These are phyloP conservation scores for Leccinum truebloodii DNA, from an alignment of 768 basidiomycete genomes.

Conservation along the genomic window DNA sequence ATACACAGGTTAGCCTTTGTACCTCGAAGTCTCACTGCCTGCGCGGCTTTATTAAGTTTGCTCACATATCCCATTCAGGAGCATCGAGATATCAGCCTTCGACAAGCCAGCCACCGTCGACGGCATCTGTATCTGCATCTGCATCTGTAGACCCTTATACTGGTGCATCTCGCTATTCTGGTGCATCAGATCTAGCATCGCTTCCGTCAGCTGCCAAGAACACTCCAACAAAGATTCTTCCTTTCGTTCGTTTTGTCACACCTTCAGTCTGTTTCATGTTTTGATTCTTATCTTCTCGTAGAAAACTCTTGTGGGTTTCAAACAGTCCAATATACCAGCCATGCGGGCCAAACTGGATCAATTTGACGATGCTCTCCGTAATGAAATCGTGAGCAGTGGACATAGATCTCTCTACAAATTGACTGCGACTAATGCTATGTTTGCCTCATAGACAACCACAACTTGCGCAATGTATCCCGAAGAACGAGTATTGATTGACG, in stretches of 20 bases:
- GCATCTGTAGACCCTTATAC: slow-evolving; percentile 70
- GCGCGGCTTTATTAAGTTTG: neutral
- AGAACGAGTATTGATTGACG: slow-evolving; percentile 58
- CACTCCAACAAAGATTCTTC: slow-evolving; percentile 44
- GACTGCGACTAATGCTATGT: neutral
- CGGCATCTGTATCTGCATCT: slow-evolving; percentile 34
- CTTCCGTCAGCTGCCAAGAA: slow-evolving; percentile 34
- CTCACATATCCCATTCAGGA: slow-evolving; percentile 37
- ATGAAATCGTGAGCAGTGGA: slow-evolving; percentile 60
- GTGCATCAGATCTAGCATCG: slow-evolving; percentile 37
- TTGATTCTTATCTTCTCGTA: slow-evolving; percentile 28
- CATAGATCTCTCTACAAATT: neutral
- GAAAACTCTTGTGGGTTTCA: slow-evolving; percentile 74
- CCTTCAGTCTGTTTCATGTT: neutral
- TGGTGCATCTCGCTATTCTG: slow-evolving; percentile 64
- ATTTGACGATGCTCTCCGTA: slow-evolving; percentile 65
- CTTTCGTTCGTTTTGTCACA: slow-evolving; percentile 43
- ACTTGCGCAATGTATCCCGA: slow-evolving; percentile 70
- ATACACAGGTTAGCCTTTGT: slow-evolving; percentile 66
- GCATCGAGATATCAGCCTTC: slow-evolving; percentile 63
- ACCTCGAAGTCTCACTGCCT: neutral
- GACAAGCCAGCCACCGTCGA: slow-evolving; percentile 33
- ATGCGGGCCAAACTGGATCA: slow-evolving; percentile 80
- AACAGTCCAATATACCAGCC: slow-evolving; percentile 76
- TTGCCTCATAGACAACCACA: slow-evolving; percentile 57